Evolutionary conservation across 108 stramenopile genomes (phyloP), one percentile per base, ranked within the genome.

Genomic region (Skeletonema potamos): DNA sequence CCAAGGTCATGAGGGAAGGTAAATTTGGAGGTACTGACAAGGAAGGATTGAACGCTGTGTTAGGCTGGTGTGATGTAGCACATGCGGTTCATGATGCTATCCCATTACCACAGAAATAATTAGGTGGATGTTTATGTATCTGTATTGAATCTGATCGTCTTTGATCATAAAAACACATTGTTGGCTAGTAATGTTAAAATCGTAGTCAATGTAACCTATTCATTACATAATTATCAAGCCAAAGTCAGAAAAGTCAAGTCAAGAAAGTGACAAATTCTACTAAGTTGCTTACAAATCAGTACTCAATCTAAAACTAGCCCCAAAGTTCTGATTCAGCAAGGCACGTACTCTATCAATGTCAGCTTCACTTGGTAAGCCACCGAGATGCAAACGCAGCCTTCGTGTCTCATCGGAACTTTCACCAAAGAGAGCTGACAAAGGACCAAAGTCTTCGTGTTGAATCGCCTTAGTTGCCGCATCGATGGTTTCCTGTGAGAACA

Each of bases 11-110:
- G 37, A 33, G 43, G 43, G 41, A 62, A 5, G 12, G 27, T 26
- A 32, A 0, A 11, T 32, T 37, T 18, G 48, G 37, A 22, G 33
- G 58, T 28, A 58, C 32, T 39, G 76, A 77, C 2, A 77, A 65
- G 41, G 54, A 62, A 13, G 76, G 76, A 4, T 64, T 77, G 29
- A 57, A 66, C 44, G 76, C 76, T n/a, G 76, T 64, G 4, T 41
- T 65, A 33, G 76, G 58, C 27, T 77, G 76, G 76, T 77, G 69
- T 60, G 70, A 65, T 6, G 27, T 77, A 11, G 27, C 69, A 17
- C 68, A 71, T 59, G 69, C 57, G 3, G 10, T 59, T 30, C 58
- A 59, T 34, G 30, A 59, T 59, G 7, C 58, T 18, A 6, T 59
- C 1, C 58, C 58, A 20, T 30, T 59, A 8, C 58, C 58, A 7